Base-by-base conservation (phyloP, 805 yeast genomes). In the Wickerhamomyces ciferrii region DNA sequence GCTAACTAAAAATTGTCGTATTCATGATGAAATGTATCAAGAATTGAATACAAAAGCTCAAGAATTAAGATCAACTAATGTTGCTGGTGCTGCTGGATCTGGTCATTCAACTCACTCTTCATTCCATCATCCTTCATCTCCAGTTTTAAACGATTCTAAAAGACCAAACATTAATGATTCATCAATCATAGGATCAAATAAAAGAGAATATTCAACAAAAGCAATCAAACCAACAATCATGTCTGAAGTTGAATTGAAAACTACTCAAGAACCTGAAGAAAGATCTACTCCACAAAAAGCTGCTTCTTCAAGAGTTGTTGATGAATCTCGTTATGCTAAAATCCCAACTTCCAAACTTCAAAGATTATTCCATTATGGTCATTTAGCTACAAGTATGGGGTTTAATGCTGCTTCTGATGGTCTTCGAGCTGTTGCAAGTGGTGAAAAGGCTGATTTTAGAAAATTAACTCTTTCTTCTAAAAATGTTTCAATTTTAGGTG, bases 301-400 rank as follows among this genome's bases (percentile, higher is more conserved):
- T 10, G 37, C 37, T 34, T 27, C 31, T 4, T 10, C 23, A 9
- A 17, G 15, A 18, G n/a, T 34, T 18, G 10, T 37, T 14, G 65
- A 73, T 53, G 76, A 77, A 49, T 63, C 81, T 75, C 65, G 78
- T 32, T 75, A 75, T 45, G 79, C 94, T 2, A 79, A 86, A 40
- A 94, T 94, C 17, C 99, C 99, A 3, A 74, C 91, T 18, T 78
- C 96, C 1, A 78, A 97, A 57, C 65, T 94, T n/a, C 87, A 90
- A 20, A 74, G 99, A 50, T 74, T 94, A 42, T 89, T 90, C 61
- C 99, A 94, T 66, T 94, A 91, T 62, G 97, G 98, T 10, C 72
- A 87, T 2, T 68, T 94, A 29, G 98, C 97, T 1, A 96, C 98
- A 0, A 88, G 92, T 1, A 82, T 94, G 60, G 96, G 97, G 1